Evolutionary conservation across 768 basidiomycete genomes (phyloP).

Genomic region (Tricholoma sp.): DNA sequence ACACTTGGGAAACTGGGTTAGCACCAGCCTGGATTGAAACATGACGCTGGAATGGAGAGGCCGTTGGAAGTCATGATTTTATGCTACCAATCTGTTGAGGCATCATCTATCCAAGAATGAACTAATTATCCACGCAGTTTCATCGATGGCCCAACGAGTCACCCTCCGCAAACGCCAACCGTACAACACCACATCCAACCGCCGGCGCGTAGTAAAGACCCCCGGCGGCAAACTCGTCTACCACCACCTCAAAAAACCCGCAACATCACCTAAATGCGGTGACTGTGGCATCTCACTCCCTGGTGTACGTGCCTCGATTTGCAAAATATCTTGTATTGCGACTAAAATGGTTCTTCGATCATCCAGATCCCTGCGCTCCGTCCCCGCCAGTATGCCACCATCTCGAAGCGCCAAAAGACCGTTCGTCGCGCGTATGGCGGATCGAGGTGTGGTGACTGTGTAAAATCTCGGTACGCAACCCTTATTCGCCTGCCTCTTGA

Average conservation of each 20-base stretch:
- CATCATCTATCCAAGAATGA: constrained; percentile 1
- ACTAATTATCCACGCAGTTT: constrained; percentile 16
- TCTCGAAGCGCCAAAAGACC: constrained; percentile 97
- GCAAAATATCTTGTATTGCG: background rate
- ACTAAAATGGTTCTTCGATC: background rate
- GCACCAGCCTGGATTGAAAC: background rate
- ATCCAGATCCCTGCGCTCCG: constrained; percentile 88
- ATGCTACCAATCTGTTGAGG: background rate
- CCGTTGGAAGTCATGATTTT: background rate
- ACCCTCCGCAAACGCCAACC: constrained; percentile 98
- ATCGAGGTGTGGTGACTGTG: constrained; percentile 93
- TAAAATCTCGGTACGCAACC: constrained; percentile 78
- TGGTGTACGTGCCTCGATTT: constrained; percentile 59
- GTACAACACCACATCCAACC: constrained; percentile 97
- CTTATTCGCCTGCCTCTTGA: background rate
- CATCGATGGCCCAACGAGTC: constrained; percentile 94
- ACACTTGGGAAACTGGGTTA: background rate
- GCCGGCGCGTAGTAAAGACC: constrained; percentile 93
- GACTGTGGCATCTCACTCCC: constrained; percentile 94
- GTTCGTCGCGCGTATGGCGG: constrained; percentile 96
- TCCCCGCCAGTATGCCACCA: constrained; percentile 90
- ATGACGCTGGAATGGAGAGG: background rate
- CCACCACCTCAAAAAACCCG: constrained; percentile 96
- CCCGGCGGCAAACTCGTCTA: constrained; percentile 98
- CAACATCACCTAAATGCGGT: constrained; percentile 92